phyloP scores from a whole-genome alignment of 768 basidiomycete species.

The Saitozyma podzolica region DNA sequence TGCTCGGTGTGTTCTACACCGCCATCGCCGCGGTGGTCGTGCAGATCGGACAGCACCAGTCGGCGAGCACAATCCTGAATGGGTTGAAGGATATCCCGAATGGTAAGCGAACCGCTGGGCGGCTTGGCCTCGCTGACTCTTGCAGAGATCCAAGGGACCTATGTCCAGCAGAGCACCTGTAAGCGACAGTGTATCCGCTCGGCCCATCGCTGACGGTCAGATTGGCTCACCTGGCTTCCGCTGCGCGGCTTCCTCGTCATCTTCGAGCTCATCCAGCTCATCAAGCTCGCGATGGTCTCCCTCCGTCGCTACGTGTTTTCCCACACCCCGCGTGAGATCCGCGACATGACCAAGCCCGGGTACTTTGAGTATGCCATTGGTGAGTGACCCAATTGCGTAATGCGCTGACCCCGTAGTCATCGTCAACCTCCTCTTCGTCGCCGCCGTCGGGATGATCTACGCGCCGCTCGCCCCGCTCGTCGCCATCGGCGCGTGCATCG shows the following conservation, averaged over 20 bases:
- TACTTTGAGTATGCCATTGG: slow-evolving; percentile 38
- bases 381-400: slow-evolving; percentile 5
- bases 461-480: slow-evolving; percentile 93
- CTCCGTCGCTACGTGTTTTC: slow-evolving; percentile 49
- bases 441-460: slow-evolving; percentile 88
- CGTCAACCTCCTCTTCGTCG: slow-evolving; percentile 69
- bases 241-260: slow-evolving; percentile 90
- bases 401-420: slow-evolving; percentile 54
- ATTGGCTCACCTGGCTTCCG: slow-evolving; percentile 94
- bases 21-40: slow-evolving; percentile 54
- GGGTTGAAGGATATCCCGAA: slow-evolving; percentile 44
- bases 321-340: slow-evolving; percentile 52
- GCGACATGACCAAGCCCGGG: slow-evolving; percentile 50
- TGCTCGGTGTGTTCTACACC: slow-evolving; percentile 81
- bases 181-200: background rate
- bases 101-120: slow-evolving; percentile 13
- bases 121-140: slow-evolving; percentile 4
- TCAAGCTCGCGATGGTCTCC: slow-evolving; percentile 68
- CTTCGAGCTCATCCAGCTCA: slow-evolving; percentile 92
- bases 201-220: slow-evolving; percentile 55
- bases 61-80: slow-evolving; percentile 57
- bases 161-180: slow-evolving; percentile 70
- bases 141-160: slow-evolving; percentile 74
- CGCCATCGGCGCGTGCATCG: slow-evolving; percentile 72
- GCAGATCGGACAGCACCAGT: slow-evolving; percentile 59